These are phyloP conservation scores for Ramalina peruviana DNA, from an alignment of 495 filamentous ascomycete species.

Conservation along the genomic window DNA sequence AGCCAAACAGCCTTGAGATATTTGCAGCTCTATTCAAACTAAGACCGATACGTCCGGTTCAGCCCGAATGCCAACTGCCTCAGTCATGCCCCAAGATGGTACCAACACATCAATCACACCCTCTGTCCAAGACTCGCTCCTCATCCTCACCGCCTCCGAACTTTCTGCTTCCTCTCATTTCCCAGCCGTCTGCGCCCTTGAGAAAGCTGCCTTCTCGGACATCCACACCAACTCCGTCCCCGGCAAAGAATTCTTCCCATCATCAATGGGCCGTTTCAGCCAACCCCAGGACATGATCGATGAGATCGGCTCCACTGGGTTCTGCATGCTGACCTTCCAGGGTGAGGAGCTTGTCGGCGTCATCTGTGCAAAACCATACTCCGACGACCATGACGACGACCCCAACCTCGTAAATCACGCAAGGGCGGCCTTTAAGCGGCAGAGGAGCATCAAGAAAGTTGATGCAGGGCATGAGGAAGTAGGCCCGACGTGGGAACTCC, in stretches of 20 bases:
- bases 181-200: slow-evolving; percentile 10
- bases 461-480: neutral
- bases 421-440: slow-evolving; percentile 5
- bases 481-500: slow-evolving; percentile 4
- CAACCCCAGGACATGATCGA: slow-evolving; percentile 1
- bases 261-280: neutral
- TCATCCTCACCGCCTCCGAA: neutral
- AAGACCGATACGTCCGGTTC: too few relatives aligned
- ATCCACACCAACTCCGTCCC: slow-evolving; percentile 1
- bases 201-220: slow-evolving; percentile 7
- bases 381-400: neutral
- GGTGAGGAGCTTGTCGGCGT: slow-evolving; percentile 3
- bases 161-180: slow-evolving; percentile 4
- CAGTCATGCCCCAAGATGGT: neutral
- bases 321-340: slow-evolving; percentile 4
- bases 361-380: slow-evolving; percentile 7
- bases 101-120: neutral
- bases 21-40: too few relatives aligned
- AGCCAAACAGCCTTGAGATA: too few relatives aligned
- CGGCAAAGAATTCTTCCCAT: neutral
- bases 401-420: neutral
- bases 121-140: neutral
- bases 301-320: slow-evolving; percentile 7
- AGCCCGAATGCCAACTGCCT: neutral
- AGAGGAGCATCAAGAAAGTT: neutral